Evolutionary conservation across 345 rosid genomes (phyloP).

Genomic region (Citrus australasica): DNA sequence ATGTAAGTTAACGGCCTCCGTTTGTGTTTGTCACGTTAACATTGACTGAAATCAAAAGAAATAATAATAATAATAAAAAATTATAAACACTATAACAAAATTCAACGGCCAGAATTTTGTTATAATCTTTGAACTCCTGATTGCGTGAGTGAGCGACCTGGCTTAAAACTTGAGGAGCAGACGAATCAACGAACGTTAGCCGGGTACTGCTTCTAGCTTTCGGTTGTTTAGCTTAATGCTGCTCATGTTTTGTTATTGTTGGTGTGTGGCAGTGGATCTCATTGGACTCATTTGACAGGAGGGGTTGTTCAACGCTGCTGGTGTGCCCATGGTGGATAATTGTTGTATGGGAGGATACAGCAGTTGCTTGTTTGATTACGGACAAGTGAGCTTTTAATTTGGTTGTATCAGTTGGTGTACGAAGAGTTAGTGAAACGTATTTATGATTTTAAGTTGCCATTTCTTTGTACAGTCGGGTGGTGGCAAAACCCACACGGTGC

Average conservation of each 20-base stretch:
- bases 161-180: slow-evolving; percentile 49
- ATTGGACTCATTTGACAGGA: slow-evolving; percentile 46
- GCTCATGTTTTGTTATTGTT: neutral
- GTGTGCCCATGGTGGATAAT: slow-evolving; percentile 94
- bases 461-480: slow-evolving; percentile 74
- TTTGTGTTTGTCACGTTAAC: too few species aligned
- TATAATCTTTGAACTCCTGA: neutral
- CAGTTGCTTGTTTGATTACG: slow-evolving; percentile 99
- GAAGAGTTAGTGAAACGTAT: neutral
- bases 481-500: slow-evolving; percentile 98
- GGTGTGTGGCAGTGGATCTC: slow-evolving; percentile 4
- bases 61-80: too few species aligned
- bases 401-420: neutral
- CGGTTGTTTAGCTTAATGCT: too few species aligned
- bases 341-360: slow-evolving; percentile 80
- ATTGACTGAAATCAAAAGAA: too few species aligned
- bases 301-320: slow-evolving; percentile 81
- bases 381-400: slow-evolving; percentile 53
- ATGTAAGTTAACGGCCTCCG: too few species aligned
- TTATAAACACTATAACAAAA: too few species aligned
- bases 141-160: slow-evolving; percentile 27
- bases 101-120: too few species aligned
- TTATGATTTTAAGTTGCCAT: neutral
- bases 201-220: slow-evolving; percentile 46
- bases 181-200: slow-evolving; percentile 45